Percentiles rank a stretch among this genome's conserved stretches.
These are phyloP conservation scores for Lanmaoa pseudosensibilis DNA, from an alignment of 768 basidiomycete species.

Conservation along the genomic window DNA sequence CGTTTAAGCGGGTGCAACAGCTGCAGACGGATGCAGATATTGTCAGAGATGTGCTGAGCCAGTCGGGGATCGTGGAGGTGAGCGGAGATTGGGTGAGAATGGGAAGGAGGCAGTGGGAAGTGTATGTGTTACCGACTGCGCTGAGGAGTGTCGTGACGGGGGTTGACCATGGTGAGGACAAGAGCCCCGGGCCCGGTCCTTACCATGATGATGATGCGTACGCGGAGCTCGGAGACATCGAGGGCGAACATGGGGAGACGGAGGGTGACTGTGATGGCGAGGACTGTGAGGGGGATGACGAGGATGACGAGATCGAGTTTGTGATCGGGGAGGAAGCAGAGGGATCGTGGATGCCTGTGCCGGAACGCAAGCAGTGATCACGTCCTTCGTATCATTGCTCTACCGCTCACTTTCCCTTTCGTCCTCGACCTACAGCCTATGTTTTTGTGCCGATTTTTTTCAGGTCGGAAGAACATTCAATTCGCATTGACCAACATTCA, in stretches of 20 bases:
- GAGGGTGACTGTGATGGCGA: conserved; percentile 35
- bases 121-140: conserved; percentile 61
- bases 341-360: conserved; percentile 36
- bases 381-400: neutral
- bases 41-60: conserved; percentile 66
- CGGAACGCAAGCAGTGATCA: conserved; percentile 30
- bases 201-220: neutral
- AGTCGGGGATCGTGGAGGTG: conserved; percentile 75
- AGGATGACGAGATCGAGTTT: conserved; percentile 77
- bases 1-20: conserved; percentile 80
- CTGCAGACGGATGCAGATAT: conserved; percentile 59
- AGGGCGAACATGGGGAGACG: conserved; percentile 23
- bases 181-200: neutral
- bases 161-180: neutral
- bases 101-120: conserved; percentile 55
- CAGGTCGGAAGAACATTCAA: conserved; percentile 20
- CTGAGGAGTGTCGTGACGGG: conserved; percentile 39
- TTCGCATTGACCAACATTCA: conserved; percentile 10
- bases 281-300: conserved; percentile 48
- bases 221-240: conserved; percentile 9
- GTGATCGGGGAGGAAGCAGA: conserved; percentile 56
- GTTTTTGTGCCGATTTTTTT: conserved; percentile 1
- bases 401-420: neutral
- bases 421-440: conserved; percentile 9
- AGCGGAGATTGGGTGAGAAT: conserved; percentile 66